phyloP scores from a whole-genome alignment of 495 filamentous ascomycete species.

The Daldinia grandis region DNA sequence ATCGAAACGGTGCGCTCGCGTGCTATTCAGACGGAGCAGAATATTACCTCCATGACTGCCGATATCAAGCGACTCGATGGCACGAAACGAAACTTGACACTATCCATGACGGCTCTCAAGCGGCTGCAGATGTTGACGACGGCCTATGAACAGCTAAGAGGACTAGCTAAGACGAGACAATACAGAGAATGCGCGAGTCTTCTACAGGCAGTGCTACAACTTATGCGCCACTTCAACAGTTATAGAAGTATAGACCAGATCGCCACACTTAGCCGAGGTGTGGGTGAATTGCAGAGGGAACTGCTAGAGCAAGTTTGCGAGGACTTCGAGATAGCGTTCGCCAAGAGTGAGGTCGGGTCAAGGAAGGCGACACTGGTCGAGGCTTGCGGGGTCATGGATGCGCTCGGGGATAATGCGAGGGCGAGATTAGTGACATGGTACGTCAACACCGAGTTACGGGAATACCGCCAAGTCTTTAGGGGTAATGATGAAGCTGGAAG shows the following conservation, averaged over 20 bases:
- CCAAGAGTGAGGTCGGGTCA: constrained; percentile 81
- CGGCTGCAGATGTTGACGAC: constrained; percentile 98
- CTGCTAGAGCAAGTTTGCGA: constrained; percentile 96
- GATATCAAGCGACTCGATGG: constrained; percentile 98
- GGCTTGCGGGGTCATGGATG: constrained; percentile 93
- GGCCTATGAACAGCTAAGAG: constrained; percentile 93
- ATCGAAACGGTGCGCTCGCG: constrained; percentile 93
- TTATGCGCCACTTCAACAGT: constrained; percentile 98
- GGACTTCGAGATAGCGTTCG: constrained; percentile 95
- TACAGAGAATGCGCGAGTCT: constrained; percentile 97
- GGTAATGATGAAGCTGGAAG: constrained; percentile 97
- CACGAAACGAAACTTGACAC: constrained; percentile 94
- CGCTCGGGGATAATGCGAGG: constrained; percentile 87
- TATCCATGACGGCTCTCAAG: constrained; percentile 98
- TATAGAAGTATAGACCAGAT: constrained; percentile 99
- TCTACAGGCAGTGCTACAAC: constrained; percentile 93
- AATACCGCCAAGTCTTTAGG: constrained; percentile 94
- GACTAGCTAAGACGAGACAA: constrained; percentile 82
- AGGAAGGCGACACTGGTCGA: constrained; percentile 78
- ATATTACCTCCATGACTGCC: constrained; percentile 98
- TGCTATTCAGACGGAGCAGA: constrained; percentile 89
- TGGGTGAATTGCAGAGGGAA: constrained; percentile 93
- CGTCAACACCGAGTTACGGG: constrained; percentile 94
- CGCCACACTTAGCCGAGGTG: constrained; percentile 89
- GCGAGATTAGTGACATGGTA: constrained; percentile 92